phyloP scores from a whole-genome alignment of 225 moss, liverwort and hornwort genomes.

The Neckera pumila region DNA sequence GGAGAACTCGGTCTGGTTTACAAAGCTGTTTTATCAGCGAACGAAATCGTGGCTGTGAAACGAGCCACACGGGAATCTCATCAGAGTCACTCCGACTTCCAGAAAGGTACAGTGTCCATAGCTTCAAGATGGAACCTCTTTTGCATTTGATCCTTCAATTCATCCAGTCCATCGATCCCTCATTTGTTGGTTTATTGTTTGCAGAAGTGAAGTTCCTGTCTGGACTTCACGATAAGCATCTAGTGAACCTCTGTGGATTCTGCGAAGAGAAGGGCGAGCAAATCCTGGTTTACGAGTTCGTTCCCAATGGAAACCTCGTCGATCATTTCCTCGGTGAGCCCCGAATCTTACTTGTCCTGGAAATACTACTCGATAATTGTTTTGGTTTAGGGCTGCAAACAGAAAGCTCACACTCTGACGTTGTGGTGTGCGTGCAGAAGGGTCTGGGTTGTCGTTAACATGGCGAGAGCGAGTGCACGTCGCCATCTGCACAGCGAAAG shows the following conservation, averaged over 20 bases:
- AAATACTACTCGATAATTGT: neutral
- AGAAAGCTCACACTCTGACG: neutral
- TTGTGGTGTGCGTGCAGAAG: conserved; percentile 13
- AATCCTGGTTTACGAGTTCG: conserved; percentile 63
- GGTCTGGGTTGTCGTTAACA: conserved; percentile 32
- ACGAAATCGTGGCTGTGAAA: conserved; percentile 34
- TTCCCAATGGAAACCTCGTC: conserved; percentile 47
- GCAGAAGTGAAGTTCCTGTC: conserved; percentile 38
- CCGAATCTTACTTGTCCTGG: neutral
- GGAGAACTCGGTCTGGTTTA: conserved; percentile 32
- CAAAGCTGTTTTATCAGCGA: conserved; percentile 15
- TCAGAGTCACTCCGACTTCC: conserved; percentile 29
- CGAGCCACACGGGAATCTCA: conserved; percentile 39
- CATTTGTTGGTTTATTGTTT: neutral
- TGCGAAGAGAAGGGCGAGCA: conserved; percentile 55
- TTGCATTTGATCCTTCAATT: neutral
- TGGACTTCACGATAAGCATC: conserved; percentile 29
- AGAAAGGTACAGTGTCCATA: conserved; percentile 1
- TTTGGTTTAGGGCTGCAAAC: neutral
- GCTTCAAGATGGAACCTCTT: neutral
- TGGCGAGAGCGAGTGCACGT: conserved; percentile 71
- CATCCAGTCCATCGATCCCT: neutral
- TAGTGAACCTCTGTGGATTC: conserved; percentile 39
- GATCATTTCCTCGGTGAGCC: conserved; percentile 51
- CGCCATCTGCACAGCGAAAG: conserved; percentile 61